Conservation (phyloP, 108 stramenopile genomes). For the Epipyxis sp. region DNA sequence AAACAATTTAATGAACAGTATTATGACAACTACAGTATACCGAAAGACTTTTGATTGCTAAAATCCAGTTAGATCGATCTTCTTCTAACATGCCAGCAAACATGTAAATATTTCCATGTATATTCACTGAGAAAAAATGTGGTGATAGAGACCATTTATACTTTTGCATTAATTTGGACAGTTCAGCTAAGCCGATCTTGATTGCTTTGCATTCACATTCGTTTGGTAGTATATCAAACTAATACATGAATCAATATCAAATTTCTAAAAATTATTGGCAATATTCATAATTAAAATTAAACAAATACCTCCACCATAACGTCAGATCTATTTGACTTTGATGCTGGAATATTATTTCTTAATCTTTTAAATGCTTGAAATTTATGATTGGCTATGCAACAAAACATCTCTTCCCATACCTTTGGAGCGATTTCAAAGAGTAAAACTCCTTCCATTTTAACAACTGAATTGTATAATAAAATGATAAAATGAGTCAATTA, state of each 20-base stretch:
- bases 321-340: background rate
- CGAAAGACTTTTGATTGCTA: background rate
- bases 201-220: background rate
- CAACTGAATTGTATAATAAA: no score
- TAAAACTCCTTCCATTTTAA: background rate
- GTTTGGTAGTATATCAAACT: slow-evolving; percentile 11
- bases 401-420: slow-evolving; percentile 12
- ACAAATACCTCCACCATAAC: no score
- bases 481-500: no score
- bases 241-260: background rate
- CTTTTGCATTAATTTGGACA: background rate
- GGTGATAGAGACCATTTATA: background rate
- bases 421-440: slow-evolving; percentile 7
- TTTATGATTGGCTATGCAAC: background rate
- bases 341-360: background rate
- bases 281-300: no score
- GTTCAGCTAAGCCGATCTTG: background rate
- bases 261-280: no score
- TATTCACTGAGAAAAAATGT: background rate
- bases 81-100: slow-evolving; percentile 1
- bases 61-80: background rate
- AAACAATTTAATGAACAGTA: no score
- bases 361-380: slow-evolving; percentile 29
- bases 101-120: background rate
- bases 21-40: no score